Base-by-base conservation (phyloP, 148 eudicot genomes). In the Agrostemma githago region DNA sequence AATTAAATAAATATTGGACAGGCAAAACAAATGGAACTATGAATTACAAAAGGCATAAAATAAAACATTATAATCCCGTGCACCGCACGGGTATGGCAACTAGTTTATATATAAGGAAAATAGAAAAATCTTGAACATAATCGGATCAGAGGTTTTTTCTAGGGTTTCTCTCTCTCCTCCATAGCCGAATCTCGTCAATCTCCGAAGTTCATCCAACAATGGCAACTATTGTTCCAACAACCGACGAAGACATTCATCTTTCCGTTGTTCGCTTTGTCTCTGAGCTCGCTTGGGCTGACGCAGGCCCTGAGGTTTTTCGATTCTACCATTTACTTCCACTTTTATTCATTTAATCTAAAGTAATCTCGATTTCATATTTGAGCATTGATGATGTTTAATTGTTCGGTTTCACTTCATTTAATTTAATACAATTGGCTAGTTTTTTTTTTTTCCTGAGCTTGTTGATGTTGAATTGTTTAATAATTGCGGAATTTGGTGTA, bases 141-240 rank as follows among this genome's bases (percentile, higher is more conserved):
- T 43, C 26, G 5, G 4, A 42, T 42, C 34, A 3, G 21, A 68
- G 46, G 20, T 4, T 68, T 34, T 12, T 74, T 39, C 34, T 72
- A 67, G 71, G 71, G 57, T 71, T 56, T 38, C 39, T 71, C 64
- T 66, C 65, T 51, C 78, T 66, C 78, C 66, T 19, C 78, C 78
- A 67, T 19, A 68, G 73, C 73, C 78, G 65, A 48, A 58, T 56
- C 4, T 42, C 21, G 3, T 0, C 12, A 3, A 40, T 26, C 1
- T 16, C 2, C 4, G 26, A 67, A 8, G 3, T 12, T 51, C 10
- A 43, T 59, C 4, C 84, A 65, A 79, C 67, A 17, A 94, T 94
- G 98, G 88, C 97, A 79, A 89, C 97, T 2, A 79, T 91, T 0
- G 91, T 94, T n/a, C 98, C 96, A 0, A 89, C 97, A 6, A 88